phyloP scores from a whole-genome alignment of 2,329 filamentous ascomycete species.

The Aspergillus costaricaensis region DNA sequence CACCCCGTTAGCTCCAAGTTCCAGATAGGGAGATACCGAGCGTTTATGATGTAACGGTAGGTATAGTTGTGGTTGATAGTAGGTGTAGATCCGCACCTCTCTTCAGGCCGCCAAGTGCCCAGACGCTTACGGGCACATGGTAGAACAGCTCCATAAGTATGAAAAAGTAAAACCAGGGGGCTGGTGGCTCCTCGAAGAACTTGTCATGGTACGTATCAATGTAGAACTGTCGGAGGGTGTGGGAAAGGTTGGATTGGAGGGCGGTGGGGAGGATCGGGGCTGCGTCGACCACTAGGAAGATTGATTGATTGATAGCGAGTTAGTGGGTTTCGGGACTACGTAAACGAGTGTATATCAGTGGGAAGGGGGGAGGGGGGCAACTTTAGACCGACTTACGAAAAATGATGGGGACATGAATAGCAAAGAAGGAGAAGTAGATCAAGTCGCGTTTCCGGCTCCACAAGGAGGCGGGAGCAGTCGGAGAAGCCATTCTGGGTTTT shows the following conservation, averaged over 20 bases:
- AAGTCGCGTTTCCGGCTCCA: constrained; percentile 41
- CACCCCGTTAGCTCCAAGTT: not conserved
- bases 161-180: constrained; percentile 61
- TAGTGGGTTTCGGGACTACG: not conserved
- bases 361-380: not conserved
- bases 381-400: constrained; percentile 48
- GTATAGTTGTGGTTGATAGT: not conserved
- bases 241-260: constrained; percentile 54
- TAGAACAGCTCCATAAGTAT: constrained; percentile 61
- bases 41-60: constrained; percentile 2
- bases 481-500: constrained; percentile 8
- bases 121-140: constrained; percentile 63
- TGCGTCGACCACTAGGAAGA: constrained; percentile 59
- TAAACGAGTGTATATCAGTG: not conserved
- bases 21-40: not conserved
- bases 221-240: constrained; percentile 57
- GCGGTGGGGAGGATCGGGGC: constrained; percentile 58
- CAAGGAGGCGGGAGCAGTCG: constrained; percentile 22
- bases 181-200: constrained; percentile 60
- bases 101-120: constrained; percentile 59
- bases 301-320: not conserved
- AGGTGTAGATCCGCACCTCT: constrained; percentile 42
- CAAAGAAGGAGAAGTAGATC: constrained; percentile 60
- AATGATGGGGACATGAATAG: constrained; percentile 63
- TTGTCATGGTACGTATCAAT: constrained; percentile 63